These are phyloP conservation scores for Boletus pseudopeckii DNA, from an alignment of 768 basidiomycete genomes.

Conservation along the genomic window DNA sequence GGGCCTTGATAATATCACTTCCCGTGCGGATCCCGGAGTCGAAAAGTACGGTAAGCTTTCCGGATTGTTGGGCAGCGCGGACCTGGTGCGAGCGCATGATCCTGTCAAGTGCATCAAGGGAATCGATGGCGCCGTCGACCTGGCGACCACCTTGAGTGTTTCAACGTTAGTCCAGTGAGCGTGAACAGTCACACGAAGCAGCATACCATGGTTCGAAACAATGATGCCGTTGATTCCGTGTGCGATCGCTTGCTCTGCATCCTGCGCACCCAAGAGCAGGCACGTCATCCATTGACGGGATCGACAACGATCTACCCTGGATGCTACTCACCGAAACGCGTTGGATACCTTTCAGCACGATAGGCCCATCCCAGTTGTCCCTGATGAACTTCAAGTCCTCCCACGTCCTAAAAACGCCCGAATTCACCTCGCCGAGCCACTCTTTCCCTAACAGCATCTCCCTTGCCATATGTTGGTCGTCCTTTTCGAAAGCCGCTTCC, in stretches of 20 bases:
- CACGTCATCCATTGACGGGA: background rate
- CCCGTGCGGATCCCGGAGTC: conserved; percentile 78
- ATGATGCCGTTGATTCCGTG: conserved; percentile 43
- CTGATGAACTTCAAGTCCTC: conserved; percentile 65
- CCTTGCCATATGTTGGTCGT: conserved; percentile 43
- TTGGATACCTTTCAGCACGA: conserved; percentile 79
- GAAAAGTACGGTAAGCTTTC: conserved; percentile 65
- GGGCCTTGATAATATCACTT: conserved; percentile 78
- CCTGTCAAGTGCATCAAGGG: conserved; percentile 65
- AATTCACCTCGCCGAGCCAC: conserved; percentile 63
- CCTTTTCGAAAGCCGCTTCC: conserved; percentile 40
- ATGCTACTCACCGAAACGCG: conserved; percentile 46
- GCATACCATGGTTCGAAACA: conserved; percentile 41
- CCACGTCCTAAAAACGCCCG: conserved; percentile 65
- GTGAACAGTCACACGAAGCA: background rate
- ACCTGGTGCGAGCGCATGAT: conserved; percentile 65
- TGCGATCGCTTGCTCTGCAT: conserved; percentile 50
- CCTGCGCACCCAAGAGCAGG: conserved; percentile 21
- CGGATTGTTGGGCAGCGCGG: conserved; percentile 52
- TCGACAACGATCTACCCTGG: background rate
- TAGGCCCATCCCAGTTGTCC: conserved; percentile 73
- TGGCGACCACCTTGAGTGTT: conserved; percentile 59
- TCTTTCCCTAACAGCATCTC: conserved; percentile 48
- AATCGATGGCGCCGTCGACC: conserved; percentile 76
- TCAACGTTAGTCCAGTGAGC: background rate